Conservation (phyloP, 768 basidiomycete species). For the Russula vinacea region DNA sequence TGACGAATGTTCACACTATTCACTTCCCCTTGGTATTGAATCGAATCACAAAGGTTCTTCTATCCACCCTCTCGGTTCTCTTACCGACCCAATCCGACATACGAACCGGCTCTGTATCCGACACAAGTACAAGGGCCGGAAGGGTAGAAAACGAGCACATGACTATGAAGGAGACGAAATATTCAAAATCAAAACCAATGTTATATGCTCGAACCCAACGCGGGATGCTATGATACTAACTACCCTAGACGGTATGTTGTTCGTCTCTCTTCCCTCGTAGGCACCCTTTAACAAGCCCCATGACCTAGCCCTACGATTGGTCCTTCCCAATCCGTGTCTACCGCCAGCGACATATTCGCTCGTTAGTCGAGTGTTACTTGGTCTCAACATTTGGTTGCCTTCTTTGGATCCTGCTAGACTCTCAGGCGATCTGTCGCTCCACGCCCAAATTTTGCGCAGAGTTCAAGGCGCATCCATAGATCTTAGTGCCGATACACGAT, state of each 20-base stretch:
- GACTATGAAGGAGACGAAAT: slow-evolving; percentile 75
- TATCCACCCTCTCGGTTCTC: slow-evolving; percentile 24
- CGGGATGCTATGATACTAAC: slow-evolving; percentile 53
- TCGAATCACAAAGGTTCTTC: slow-evolving; percentile 26
- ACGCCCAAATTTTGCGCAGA: slow-evolving; percentile 44
- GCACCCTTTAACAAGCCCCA: neutral
- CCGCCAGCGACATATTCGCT: slow-evolving; percentile 55
- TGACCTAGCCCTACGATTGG: slow-evolving; percentile 43
- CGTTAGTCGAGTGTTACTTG: slow-evolving; percentile 54
- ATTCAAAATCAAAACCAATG: slow-evolving; percentile 49
- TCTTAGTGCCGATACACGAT: slow-evolving; percentile 52
- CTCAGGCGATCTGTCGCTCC: slow-evolving; percentile 52
- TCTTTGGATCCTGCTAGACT: slow-evolving; percentile 52
- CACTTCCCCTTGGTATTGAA: slow-evolving; percentile 22
- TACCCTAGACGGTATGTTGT: slow-evolving; percentile 55
- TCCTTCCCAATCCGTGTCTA: slow-evolving; percentile 52
- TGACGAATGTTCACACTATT: slow-evolving; percentile 21
- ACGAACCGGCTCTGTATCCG: slow-evolving; percentile 31
- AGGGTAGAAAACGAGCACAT: slow-evolving; percentile 65
- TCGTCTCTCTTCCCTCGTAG: slow-evolving; percentile 11
- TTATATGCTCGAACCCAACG: slow-evolving; percentile 47
- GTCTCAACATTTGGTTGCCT: slow-evolving; percentile 55
- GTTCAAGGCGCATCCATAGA: slow-evolving; percentile 50
- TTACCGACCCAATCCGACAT: slow-evolving; percentile 35
- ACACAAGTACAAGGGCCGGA: slow-evolving; percentile 41